These are phyloP conservation scores for Candolleomyces aberdarensis DNA, from an alignment of 768 basidiomycete species.

Conservation along the genomic window DNA sequence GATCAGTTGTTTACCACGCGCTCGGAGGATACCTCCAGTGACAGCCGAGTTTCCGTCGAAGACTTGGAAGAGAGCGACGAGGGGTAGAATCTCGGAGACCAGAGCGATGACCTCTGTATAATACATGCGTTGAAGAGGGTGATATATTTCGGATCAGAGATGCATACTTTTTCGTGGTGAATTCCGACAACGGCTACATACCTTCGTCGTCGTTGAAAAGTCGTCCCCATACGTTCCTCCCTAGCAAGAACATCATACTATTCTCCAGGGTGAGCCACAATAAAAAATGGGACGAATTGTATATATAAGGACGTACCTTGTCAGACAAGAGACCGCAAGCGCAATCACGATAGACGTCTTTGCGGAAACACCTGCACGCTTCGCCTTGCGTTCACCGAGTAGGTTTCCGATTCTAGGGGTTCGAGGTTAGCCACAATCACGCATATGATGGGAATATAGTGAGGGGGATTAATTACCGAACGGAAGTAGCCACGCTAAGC, in stretches of 20 bases:
- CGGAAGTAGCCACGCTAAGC: constrained; percentile 78
- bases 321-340: constrained; percentile 58
- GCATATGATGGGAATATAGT: not conserved
- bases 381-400: constrained; percentile 74
- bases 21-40: constrained; percentile 75
- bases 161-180: not conserved
- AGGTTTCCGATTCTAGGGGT: constrained; percentile 76
- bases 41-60: constrained; percentile 76
- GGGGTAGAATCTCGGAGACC: constrained; percentile 69
- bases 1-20: constrained; percentile 75
- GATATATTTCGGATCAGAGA: not conserved
- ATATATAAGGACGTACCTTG: constrained; percentile 43
- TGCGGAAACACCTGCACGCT: constrained; percentile 68
- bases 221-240: constrained; percentile 66
- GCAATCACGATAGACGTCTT: constrained; percentile 65
- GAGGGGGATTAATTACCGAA: constrained; percentile 49
- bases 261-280: constrained; percentile 1
- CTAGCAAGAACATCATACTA: constrained; percentile 54
- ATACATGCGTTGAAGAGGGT: too few relatives aligned
- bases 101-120: constrained; percentile 50
- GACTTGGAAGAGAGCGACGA: constrained; percentile 79
- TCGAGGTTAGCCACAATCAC: not conserved
- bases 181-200: constrained; percentile 20
- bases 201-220: constrained; percentile 71
- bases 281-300: not conserved